Base-by-base conservation (phyloP, 805 yeast species). In the Middelhovenomyces tepae region DNA sequence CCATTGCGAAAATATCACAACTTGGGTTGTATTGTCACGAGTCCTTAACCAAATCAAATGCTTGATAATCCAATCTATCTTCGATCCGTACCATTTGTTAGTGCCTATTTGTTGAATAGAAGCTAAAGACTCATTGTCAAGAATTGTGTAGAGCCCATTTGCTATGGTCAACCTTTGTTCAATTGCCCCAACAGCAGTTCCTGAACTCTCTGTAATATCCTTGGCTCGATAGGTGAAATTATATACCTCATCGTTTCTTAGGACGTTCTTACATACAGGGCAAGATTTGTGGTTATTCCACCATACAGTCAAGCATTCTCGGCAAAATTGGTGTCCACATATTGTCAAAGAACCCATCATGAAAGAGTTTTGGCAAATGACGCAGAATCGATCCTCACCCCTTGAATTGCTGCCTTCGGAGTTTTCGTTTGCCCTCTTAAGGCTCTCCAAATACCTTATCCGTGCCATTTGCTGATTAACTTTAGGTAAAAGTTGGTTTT, bases 251-350 rank as follows among this genome's bases (percentile, higher is more conserved):
- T 62, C 55, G 6, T 49, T 42, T 16, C 54, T 56, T 11, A 84
- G 59, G 1, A 42, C 43, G 2, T 68, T 57, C 39, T 84, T 83
- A 58, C 98, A 91, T 44, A 86, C 64, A 0, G 98, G 97, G 55
- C 98, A 91, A 2, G 62, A 57, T 1, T 57, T 51, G 24, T 69
- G 69, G 10, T 61, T 62, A 14, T 56, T 57, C 33, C 80, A 51
- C 98, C 98, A 91, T 35, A 66, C 75, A 13, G 60, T 66, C 22
- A 91, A 62, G 54, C 98, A 91, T 1, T 72, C 81, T 37, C 73
- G 71, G 53, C 98, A 91, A 51, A 80, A 91, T 45, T 75, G 76
- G 56, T 91, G 98, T 0, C 97, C 97, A 65, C 98, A 91, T 7
- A 75, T 75, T 0, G 94, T 79, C 36, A 91, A 61, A 0, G 91